phyloP scores from a whole-genome alignment of 2,329 filamentous ascomycete genomes.

The Exophiala phaeomuriformis region DNA sequence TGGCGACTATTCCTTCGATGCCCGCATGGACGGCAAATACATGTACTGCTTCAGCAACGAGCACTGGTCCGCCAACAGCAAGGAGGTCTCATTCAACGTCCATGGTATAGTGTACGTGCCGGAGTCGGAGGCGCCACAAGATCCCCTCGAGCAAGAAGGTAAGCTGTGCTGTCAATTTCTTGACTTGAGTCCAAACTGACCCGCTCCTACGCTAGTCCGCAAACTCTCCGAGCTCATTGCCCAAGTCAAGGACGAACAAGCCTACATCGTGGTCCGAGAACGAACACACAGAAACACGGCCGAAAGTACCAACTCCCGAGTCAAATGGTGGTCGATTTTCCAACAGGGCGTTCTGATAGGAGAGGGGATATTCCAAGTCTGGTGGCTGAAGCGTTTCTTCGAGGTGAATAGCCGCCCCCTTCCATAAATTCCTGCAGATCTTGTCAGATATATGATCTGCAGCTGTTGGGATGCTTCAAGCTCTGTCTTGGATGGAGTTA shows the following conservation, averaged over 20 bases:
- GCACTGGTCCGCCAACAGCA: constrained; percentile 90
- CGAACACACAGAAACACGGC: constrained; percentile 96
- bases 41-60: constrained; percentile 99
- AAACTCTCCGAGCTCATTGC: constrained; percentile 74
- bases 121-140: constrained; percentile 72
- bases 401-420: constrained; percentile 51
- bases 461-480: background rate
- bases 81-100: constrained; percentile 98
- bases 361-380: constrained; percentile 96
- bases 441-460: background rate
- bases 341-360: constrained; percentile 82
- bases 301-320: constrained; percentile 92
- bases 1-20: constrained; percentile 88
- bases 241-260: constrained; percentile 95
- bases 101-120: constrained; percentile 97
- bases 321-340: constrained; percentile 99
- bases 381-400: constrained; percentile 98
- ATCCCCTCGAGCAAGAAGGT: constrained; percentile 89
- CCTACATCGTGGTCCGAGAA: constrained; percentile 92
- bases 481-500: background rate
- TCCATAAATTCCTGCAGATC: constrained; percentile 6
- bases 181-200: constrained; percentile 1
- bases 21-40: constrained; percentile 78
- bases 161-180: constrained; percentile 28
- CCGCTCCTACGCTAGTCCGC: constrained; percentile 53